Base-by-base conservation (phyloP, 73 alveolate species). In the Urostyla sp. region DNA sequence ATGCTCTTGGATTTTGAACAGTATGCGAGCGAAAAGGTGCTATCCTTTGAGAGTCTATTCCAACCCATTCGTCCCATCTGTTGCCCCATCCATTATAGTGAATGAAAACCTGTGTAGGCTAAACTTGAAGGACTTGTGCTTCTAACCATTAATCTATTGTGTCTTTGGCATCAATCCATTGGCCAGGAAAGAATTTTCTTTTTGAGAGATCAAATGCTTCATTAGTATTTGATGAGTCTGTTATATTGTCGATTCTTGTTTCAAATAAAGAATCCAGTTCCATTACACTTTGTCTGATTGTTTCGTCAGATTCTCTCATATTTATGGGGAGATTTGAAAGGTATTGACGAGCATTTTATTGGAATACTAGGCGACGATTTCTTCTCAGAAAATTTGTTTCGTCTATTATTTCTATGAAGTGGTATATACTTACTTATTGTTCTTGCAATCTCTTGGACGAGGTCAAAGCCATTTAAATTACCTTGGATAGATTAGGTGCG, bases 61-160 rank as follows among this genome's bases (percentile, higher is more conserved):
- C 96, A 6, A 96, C 85, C 99, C 99, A 96, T 90, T 96, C 99
- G 90, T 96, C 99, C 99, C 99, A 96, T 74, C 99, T 84, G 1
- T 91, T 84, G 0, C 99, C 99, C 99, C 99, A 96, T 13, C 99
- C 99, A 90, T 96, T 96, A 69, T 96, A 96, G 83, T 96, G 99
- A 23, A 96, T 82, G 75, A 56, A 96, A 1, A 94, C 95, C 78
- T 91, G 77, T 54, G 84, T 55, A 49, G 91, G 92, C 80, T 78
- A 86, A 24, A 92, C 92, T 60, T 89, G 90, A 45, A 93, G 72
- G 35, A 96, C 92, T 75, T 96, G 93, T 2, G 98, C 99, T 88
- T 96, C 99, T 23, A 96, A 73, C 97, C 99, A 96, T 86, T 96
- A 91, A 72, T 96, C 95, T 11, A 96, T 96, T n/a, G 99, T 96